Conservation (phyloP, 2,329 filamentous ascomycete genomes). For the Diaporthe citrichinensis region DNA sequence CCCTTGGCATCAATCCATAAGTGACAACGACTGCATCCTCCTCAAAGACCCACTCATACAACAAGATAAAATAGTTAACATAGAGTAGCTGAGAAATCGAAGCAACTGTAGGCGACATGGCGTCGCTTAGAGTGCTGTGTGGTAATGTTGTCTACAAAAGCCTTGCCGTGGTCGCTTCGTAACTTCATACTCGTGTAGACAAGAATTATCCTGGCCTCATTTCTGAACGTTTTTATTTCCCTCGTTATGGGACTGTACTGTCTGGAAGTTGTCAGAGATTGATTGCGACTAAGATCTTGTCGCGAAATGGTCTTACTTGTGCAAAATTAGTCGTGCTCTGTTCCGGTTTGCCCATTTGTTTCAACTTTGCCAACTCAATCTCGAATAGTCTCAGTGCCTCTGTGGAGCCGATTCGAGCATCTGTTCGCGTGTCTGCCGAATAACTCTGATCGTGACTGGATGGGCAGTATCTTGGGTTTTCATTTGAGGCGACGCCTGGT, state of each 20-base stretch:
- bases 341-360: slow-evolving; percentile 17
- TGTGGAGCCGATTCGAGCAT: not conserved
- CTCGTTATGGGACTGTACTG: not conserved
- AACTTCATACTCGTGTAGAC: not conserved
- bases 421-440: not conserved
- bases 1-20: not conserved
- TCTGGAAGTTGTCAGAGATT: not conserved
- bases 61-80: not conserved
- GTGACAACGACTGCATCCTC: not conserved
- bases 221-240: not conserved
- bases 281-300: not conserved
- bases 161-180: too few species aligned
- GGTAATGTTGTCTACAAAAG: not conserved
- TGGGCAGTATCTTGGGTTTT: slow-evolving; percentile 4
- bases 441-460: not conserved
- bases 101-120: not conserved
- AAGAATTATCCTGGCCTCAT: not conserved
- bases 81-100: not conserved
- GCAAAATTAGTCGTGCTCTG: not conserved
- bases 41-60: not conserved
- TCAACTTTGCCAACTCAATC: slow-evolving; percentile 13
- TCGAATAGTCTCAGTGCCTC: slow-evolving; percentile 18
- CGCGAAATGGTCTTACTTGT: not conserved
- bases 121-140: not conserved
- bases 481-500: not conserved